phyloP scores from a whole-genome alignment of 2,329 filamentous ascomycete genomes.

The Neospermospora avenae region DNA sequence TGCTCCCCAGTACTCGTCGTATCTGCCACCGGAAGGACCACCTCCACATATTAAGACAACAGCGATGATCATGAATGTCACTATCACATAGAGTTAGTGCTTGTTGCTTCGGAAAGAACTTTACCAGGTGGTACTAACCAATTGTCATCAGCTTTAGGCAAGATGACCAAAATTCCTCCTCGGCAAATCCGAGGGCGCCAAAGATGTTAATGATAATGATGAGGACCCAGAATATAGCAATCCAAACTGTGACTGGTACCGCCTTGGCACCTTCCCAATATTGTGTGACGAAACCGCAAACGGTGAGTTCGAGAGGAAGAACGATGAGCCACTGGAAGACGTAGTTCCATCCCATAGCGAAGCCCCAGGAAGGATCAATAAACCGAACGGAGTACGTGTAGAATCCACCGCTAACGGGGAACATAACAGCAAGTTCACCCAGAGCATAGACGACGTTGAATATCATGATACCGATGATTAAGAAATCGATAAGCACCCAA shows the following conservation, averaged over 20 bases:
- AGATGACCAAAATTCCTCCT: slow-evolving; percentile 11
- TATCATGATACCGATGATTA: slow-evolving; percentile 11
- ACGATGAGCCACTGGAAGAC: slow-evolving; percentile 14
- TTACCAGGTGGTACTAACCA: neutral
- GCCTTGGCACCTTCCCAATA: slow-evolving; percentile 4
- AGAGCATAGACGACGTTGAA: slow-evolving; percentile 12
- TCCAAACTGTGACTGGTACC: neutral
- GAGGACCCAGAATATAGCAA: slow-evolving; percentile 7
- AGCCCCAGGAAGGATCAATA: slow-evolving; percentile 11
- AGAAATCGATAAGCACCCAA: slow-evolving; percentile 10
- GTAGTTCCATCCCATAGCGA: slow-evolving; percentile 12
- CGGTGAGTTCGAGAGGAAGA: slow-evolving; percentile 9
- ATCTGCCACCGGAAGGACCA: slow-evolving; percentile 6
- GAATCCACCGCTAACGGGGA: slow-evolving; percentile 8
- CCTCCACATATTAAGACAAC: slow-evolving; percentile 3
- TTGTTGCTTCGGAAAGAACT: neutral
- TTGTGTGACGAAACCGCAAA: slow-evolving; percentile 3
- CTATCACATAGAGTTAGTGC: neutral
- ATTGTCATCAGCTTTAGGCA: slow-evolving; percentile 7
- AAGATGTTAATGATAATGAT: slow-evolving; percentile 10
- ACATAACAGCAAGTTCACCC: slow-evolving; percentile 13
- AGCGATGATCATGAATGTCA: slow-evolving; percentile 10
- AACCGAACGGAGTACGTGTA: slow-evolving; percentile 9
- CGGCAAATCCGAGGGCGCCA: slow-evolving; percentile 8
- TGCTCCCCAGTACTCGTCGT: slow-evolving; percentile 10